Conservation (phyloP, 352 stramenopile species). For the Thalassiosira exigua region DNA sequence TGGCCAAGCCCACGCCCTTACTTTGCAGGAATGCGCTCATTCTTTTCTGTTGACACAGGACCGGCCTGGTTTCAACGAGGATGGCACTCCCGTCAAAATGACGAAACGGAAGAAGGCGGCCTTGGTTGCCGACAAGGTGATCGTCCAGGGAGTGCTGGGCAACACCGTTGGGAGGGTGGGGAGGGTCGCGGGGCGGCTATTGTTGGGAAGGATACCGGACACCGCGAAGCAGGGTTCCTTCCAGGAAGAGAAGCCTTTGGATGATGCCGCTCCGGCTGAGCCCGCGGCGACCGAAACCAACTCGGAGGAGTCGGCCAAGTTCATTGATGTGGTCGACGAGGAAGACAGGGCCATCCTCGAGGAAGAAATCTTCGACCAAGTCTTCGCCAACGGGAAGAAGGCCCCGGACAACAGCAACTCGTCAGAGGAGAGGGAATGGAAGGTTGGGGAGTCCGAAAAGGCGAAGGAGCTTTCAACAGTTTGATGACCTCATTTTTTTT, state of each 20-base stretch:
- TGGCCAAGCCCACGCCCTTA: not conserved
- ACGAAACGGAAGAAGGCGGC: constrained; percentile 69
- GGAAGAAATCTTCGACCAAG: constrained; percentile 63
- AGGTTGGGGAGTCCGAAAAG: constrained; percentile 43
- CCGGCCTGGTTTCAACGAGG: constrained; percentile 73
- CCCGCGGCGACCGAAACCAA: constrained; percentile 10
- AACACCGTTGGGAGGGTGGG: constrained; percentile 80
- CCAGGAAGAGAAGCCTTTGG: constrained; percentile 63
- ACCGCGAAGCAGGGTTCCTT: constrained; percentile 75
- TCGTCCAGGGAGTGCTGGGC: constrained; percentile 65
- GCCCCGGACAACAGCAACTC: constrained; percentile 7
- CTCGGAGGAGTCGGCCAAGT: constrained; percentile 12
- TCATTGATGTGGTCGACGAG: constrained; percentile 47
- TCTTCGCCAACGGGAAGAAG: constrained; percentile 64
- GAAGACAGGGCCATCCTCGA: constrained; percentile 49
- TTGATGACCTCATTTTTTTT: constrained; percentile 20
- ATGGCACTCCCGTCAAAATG: constrained; percentile 67
- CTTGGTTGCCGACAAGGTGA: constrained; percentile 74
- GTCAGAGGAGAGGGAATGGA: constrained; percentile 59
- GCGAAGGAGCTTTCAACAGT: constrained; percentile 51
- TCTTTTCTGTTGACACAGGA: constrained; percentile 40
- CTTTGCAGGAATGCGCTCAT: not conserved
- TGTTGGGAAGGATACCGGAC: constrained; percentile 82
- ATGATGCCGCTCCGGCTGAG: not conserved
- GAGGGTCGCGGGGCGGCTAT: constrained; percentile 56